Conservation (phyloP, 768 basidiomycete species). For the Cubamyces sp. region DNA sequence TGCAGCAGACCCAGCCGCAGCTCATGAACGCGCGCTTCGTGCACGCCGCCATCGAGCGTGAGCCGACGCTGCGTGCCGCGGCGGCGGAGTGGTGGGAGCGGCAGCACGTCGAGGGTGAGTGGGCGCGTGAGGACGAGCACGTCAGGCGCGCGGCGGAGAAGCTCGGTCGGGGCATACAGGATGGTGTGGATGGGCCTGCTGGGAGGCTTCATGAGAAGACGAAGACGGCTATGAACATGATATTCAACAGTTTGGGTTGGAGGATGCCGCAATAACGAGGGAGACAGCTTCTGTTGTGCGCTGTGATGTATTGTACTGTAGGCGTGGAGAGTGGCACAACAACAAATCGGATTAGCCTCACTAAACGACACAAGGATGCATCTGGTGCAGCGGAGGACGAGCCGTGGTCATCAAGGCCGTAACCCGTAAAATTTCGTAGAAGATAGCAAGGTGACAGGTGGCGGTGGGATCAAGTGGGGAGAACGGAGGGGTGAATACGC, state of each 20-base stretch:
- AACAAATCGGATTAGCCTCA: neutral
- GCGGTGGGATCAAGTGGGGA: neutral
- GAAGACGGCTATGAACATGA: constrained; percentile 10
- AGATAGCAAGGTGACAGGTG: neutral
- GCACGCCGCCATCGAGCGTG: constrained; percentile 59
- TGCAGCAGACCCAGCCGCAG: constrained; percentile 46
- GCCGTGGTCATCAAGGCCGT: constrained; percentile 6
- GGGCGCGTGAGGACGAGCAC: constrained; percentile 49
- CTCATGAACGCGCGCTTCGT: constrained; percentile 60
- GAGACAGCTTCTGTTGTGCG: neutral
- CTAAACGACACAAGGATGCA: neutral
- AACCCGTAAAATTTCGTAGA: constrained; percentile 3
- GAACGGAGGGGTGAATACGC: neutral
- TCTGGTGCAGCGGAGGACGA: neutral
- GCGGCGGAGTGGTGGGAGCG: constrained; percentile 59
- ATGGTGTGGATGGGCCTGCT: constrained; percentile 16
- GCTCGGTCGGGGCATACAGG: constrained; percentile 28
- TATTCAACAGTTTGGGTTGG: constrained; percentile 11
- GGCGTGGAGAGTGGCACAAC: neutral
- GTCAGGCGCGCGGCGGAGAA: constrained; percentile 37
- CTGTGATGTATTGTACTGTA: neutral
- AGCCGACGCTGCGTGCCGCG: constrained; percentile 50
- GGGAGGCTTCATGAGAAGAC: constrained; percentile 31
- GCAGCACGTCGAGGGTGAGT: constrained; percentile 55
- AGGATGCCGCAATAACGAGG: neutral